Conservation (phyloP, 2,329 filamentous ascomycete genomes). For the Elsinoe fawcettii region DNA sequence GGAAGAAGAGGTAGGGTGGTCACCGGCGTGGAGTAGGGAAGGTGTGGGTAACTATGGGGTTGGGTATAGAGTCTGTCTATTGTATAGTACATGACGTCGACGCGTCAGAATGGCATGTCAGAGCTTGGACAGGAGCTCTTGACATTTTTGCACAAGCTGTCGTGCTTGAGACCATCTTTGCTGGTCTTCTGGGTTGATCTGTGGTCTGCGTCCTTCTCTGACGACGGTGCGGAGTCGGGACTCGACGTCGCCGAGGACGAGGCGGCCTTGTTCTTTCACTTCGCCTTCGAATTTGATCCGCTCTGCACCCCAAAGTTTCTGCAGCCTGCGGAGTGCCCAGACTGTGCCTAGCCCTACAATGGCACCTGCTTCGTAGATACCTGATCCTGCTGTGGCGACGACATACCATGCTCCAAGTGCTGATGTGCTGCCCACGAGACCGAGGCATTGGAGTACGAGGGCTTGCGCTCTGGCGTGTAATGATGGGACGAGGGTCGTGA, state of each 20-base stretch:
- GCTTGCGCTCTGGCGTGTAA: constrained; percentile 40
- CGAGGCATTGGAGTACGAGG: constrained; percentile 62
- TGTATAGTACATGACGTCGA: constrained; percentile 3
- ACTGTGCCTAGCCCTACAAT: constrained; percentile 53
- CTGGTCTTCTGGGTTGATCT: constrained; percentile 30
- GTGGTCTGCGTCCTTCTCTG: constrained; percentile 35
- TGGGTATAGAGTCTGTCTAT: constrained; percentile 1
- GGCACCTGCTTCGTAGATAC: constrained; percentile 51
- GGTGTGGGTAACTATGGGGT: not conserved
- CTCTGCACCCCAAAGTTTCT: constrained; percentile 51
- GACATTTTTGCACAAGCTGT: constrained; percentile 20
- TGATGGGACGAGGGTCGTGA: constrained; percentile 34
- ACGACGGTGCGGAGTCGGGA: constrained; percentile 42
- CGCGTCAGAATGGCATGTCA: not conserved
- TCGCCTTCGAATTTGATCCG: constrained; percentile 45
- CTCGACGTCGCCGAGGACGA: constrained; percentile 49
- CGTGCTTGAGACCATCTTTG: constrained; percentile 36
- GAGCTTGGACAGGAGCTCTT: constrained; percentile 11
- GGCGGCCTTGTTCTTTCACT: constrained; percentile 50
- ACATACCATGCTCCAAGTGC: constrained; percentile 51
- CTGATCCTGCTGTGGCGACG: constrained; percentile 44
- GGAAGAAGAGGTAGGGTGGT: not conserved
- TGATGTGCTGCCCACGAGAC: constrained; percentile 54
- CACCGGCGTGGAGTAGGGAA: not conserved
- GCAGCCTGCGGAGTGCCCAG: constrained; percentile 50